A percentile compares a stretch with the other conserved stretches of the same genome.
Conservation (phyloP, 495 filamentous ascomycete species). For the Tirmania nivea region DNA sequence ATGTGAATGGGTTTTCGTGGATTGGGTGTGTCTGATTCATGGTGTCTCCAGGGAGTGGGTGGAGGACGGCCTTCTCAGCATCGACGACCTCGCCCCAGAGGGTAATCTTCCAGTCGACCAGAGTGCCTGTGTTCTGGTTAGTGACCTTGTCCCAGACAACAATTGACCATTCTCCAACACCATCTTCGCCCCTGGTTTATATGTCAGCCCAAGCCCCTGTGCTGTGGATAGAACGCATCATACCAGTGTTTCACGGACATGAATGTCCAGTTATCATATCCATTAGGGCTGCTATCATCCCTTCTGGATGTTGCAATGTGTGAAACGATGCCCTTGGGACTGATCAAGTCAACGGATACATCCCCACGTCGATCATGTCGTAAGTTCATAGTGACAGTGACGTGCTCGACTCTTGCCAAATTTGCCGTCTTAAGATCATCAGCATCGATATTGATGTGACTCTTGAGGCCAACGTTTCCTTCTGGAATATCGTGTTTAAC, state of each 20-base stretch:
- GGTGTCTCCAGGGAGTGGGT: slow-evolving; percentile 65
- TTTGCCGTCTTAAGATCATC: slow-evolving; percentile 64
- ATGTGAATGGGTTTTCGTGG: slow-evolving; percentile 39
- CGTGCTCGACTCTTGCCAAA: slow-evolving; percentile 67
- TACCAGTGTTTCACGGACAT: slow-evolving; percentile 96
- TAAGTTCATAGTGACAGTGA: slow-evolving; percentile 94
- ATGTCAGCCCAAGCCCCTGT: neutral
- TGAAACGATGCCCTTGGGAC: slow-evolving; percentile 59
- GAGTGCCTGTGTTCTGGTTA: slow-evolving; percentile 54
- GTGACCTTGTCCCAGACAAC: slow-evolving; percentile 67
- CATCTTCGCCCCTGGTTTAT: slow-evolving; percentile 58
- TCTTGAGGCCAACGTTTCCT: slow-evolving; percentile 58
- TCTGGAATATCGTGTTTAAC: slow-evolving; percentile 73
- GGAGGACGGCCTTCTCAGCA: slow-evolving; percentile 39
- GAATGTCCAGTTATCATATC: slow-evolving; percentile 96
- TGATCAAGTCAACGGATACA: slow-evolving; percentile 76
- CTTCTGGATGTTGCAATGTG: slow-evolving; percentile 56
- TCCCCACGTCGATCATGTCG: slow-evolving; percentile 71
- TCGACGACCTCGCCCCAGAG: slow-evolving; percentile 83
- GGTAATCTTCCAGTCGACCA: slow-evolving; percentile 82
- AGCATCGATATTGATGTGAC: slow-evolving; percentile 52
- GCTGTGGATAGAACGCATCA: slow-evolving; percentile 13
- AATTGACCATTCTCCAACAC: slow-evolving; percentile 72
- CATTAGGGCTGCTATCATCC: slow-evolving; percentile 36
- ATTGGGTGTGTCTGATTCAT: slow-evolving; percentile 35